Percentiles rank a stretch among this genome's conserved stretches.
Evolutionary conservation across 768 basidiomycete species (phyloP).

Genomic region (Termitomyces heimii): DNA sequence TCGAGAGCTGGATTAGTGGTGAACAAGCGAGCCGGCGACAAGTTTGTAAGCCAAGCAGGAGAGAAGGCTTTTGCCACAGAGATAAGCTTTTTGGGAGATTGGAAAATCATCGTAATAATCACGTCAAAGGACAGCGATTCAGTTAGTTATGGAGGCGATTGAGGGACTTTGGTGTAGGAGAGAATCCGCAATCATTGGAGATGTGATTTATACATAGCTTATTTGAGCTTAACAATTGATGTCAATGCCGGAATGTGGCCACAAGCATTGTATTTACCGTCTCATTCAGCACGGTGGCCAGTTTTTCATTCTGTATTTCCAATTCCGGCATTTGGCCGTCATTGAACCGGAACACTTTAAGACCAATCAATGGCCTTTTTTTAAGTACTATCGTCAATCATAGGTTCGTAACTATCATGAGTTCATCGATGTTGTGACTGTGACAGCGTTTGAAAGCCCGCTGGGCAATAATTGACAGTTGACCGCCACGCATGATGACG

Average conservation of each 20-base stretch:
- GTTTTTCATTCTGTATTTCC: background rate
- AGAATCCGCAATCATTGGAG: too few relatives aligned
- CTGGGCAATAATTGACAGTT: too few relatives aligned
- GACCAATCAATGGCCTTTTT: background rate
- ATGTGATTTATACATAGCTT: background rate
- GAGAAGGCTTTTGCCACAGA: constrained; percentile 4
- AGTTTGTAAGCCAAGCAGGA: constrained; percentile 1
- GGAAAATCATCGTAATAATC: constrained; percentile 1
- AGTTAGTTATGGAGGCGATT: background rate
- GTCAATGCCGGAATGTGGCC: background rate
- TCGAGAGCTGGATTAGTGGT: background rate
- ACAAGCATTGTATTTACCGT: background rate
- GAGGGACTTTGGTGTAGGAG: background rate
- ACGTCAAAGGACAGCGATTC: background rate
- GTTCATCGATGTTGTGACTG: too few relatives aligned
- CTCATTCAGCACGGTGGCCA: background rate
- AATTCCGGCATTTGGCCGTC: too few relatives aligned
- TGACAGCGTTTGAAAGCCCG: too few relatives aligned
- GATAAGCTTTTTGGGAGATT: constrained; percentile 8
- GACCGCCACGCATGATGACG: too few relatives aligned
- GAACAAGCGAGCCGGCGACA: constrained; percentile 9
- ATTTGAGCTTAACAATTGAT: background rate
- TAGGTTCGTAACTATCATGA: too few relatives aligned
- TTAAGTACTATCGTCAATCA: too few relatives aligned
- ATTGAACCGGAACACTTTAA: too few relatives aligned